Evolutionary conservation across 2,329 filamentous ascomycete species (phyloP), one percentile per base, ranked within the genome.

Genomic region (Monosporascus sp.): DNA sequence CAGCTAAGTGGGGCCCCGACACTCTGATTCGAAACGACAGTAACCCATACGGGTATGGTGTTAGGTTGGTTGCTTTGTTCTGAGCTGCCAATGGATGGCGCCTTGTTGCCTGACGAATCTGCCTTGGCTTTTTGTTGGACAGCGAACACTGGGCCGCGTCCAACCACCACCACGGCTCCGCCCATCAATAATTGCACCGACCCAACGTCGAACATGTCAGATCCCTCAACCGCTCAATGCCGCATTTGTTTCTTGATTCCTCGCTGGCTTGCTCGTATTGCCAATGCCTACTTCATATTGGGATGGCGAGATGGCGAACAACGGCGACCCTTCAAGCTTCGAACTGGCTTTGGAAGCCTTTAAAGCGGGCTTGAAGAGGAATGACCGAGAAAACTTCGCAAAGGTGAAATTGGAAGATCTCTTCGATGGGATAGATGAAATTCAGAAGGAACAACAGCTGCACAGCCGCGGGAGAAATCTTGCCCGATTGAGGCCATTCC

Each of bases 401-500:
- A 25, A 38, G 41, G 31, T 44, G 11, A 52, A 31, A 15, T 22
- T 47, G 24, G 20, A 41, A 25, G 45, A 48, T 39, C 20, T 44
- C 35, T 3, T 36, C 24, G 41, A 43, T 41, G 51, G 35, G 27
- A 50, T 60, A 2, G 31, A 47, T 14, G 50, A 53, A 5, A 49
- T 63, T 15, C 60, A 64, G 41, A 35, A 51, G 11, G 27, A 53
- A 9, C 60, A 63, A 18, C 43, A 52, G 11, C 48, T 38, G n/a
- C 39, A 54, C 20, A 39, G 60, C n/a, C 48, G 54, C 2, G 39
- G 55, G 50, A 52, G 49, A 37, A 58, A 65, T 41, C 39, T 67
- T 22, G 59, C 50, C 6, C 52, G 62, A 18, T 18, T 67, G 14
- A 47, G 51, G 7, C 46, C 50, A 5, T 67, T 67, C 43, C 50